Percentiles rank a stretch among this genome's conserved stretches.
These are phyloP conservation scores for Saccharum hybrid DNA, from an alignment of 202 grass and related monocot species.

Conservation along the genomic window DNA sequence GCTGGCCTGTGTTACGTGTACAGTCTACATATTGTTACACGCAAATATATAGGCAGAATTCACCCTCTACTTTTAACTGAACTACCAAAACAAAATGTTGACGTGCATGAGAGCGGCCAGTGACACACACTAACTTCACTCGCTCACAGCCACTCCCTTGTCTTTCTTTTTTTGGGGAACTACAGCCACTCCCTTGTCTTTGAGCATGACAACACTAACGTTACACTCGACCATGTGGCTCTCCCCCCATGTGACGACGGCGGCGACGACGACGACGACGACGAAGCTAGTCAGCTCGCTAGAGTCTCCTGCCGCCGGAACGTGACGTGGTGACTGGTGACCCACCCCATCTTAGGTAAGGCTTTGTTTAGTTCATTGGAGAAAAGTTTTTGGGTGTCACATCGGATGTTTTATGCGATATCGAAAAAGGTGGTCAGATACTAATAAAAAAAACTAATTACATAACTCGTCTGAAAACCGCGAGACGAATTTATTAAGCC, in stretches of 20 bases:
- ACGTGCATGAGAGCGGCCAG: not conserved
- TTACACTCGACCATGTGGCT: not conserved
- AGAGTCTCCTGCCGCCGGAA: not conserved
- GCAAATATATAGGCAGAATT: not conserved
- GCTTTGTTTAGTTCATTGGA: too few relatives aligned
- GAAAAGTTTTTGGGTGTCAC: too few relatives aligned
- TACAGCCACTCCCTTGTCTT: not conserved
- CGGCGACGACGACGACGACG: not conserved
- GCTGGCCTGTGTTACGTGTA: not conserved
- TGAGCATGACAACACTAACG: not conserved
- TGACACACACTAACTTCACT: not conserved
- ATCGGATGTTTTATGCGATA: too few relatives aligned
- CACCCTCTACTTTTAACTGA: not conserved
- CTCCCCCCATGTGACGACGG: not conserved
- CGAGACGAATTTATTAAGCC: too few relatives aligned
- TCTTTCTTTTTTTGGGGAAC: not conserved
- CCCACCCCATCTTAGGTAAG: not conserved
- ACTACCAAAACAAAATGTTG: not conserved
- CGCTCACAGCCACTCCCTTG: not conserved
- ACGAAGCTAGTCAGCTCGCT: not conserved
- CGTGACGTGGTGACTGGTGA: constrained; percentile 9
- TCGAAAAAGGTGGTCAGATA: too few relatives aligned
- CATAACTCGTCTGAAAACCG: too few relatives aligned
- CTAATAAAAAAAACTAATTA: too few relatives aligned
- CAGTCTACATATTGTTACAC: not conserved